Base-by-base conservation (phyloP, 1,284 basidiomycete species). In the Cystobasidium pallidum region DNA sequence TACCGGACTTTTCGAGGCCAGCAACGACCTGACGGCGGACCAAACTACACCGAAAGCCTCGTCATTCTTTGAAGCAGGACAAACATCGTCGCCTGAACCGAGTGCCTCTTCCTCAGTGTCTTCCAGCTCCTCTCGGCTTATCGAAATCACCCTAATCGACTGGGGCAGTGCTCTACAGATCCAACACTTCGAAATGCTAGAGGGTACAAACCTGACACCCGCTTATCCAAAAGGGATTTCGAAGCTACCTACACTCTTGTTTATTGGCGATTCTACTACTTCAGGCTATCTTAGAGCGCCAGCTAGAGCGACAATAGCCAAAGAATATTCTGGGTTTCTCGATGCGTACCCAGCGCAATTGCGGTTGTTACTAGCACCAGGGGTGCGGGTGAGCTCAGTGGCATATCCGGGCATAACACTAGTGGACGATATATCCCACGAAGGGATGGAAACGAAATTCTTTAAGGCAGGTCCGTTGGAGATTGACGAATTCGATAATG, bases 61-160 rank as follows among this genome's bases (percentile, higher is more conserved):
- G 1, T 19, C 62, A 32, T 64, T 51, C 30, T 10, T 30, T 1
- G 39, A 61, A 64, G 30, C 62, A 45, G 19, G n/a, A 11, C 45
- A 49, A 36, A 26, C 34, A 24, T 26, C 13, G 28, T 19, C n/a
- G 24, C 45, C n/a, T 32, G 21, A 43, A 34, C 24, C n/a, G 2
- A 1, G 19, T n/a, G n/a, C n/a, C 36, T 36, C 43, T 6, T 45
- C n/a, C 24, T 43, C 41, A 43, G 34, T 34, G 3, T 21, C 19
- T 21, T 34, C 43, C 7, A 26, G 10, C 32, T 58, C 47, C 1
- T 28, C 59, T 34, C 36, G 49, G 6, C 59, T 59, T 13, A 55
- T 71, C 34, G 68, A 71, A 54, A 71, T 71, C 30, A 71, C 68
- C 8, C 41, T 64, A 4, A 62, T 71, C 34, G 68, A 71, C 61